Conservation (phyloP, 768 basidiomycete genomes). For the Xerocomus potaroensis region DNA sequence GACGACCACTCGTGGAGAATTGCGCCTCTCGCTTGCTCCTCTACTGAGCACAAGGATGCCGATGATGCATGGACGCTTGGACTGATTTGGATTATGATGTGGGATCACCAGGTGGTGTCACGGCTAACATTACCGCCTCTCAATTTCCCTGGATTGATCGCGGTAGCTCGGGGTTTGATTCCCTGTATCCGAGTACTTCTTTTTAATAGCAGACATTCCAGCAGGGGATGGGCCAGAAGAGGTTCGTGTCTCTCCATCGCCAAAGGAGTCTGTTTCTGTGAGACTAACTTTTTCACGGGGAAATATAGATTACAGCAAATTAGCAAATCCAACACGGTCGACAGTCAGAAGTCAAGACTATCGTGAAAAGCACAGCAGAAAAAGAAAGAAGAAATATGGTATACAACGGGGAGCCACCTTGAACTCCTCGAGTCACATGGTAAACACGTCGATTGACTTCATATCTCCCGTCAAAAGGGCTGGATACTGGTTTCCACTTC, state of each 20-base stretch:
- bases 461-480: conserved; percentile 31
- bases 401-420: neutral
- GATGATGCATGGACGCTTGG: conserved; percentile 81
- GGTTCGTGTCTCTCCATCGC: no score
- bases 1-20: conserved; percentile 83
- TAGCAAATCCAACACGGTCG: neutral
- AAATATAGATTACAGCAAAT: no score
- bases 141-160: conserved; percentile 24
- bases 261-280: no score
- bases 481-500: conserved; percentile 12
- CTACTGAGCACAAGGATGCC: conserved; percentile 72
- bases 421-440: conserved; percentile 20
- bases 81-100: no score
- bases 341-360: neutral
- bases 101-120: no score
- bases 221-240: no score
- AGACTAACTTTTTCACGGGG: no score
- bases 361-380: neutral
- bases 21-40: conserved; percentile 58
- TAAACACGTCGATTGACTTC: conserved; percentile 33
- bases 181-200: conserved; percentile 33
- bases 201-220: no score
- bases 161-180: conserved; percentile 40
- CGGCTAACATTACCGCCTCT: conserved; percentile 62
- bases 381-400: neutral